Conservation (phyloP, 805 yeast species). For the Candida dajiaensis region DNA sequence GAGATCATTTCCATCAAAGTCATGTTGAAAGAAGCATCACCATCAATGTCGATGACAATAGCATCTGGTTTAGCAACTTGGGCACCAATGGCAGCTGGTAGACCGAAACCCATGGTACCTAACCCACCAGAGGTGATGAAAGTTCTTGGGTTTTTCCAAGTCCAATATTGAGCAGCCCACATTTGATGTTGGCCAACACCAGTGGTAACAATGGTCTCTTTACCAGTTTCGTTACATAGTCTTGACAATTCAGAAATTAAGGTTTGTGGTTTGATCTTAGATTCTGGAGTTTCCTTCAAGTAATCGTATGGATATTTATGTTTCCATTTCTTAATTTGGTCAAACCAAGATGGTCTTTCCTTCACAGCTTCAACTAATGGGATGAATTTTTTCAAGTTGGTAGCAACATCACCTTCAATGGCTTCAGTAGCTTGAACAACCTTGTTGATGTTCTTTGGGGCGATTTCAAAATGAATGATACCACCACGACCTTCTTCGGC, state of each 20-base stretch:
- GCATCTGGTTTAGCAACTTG: constrained; percentile 95
- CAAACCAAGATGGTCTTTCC: constrained; percentile 77
- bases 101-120: constrained; percentile 98
- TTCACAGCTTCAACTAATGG: constrained; percentile 63
- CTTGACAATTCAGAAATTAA: constrained; percentile 72
- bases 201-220: constrained; percentile 84
- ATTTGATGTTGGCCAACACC: constrained; percentile 99
- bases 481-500: constrained; percentile 90
- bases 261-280: constrained; percentile 89
- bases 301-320: constrained; percentile 79
- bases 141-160: constrained; percentile 89
- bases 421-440: constrained; percentile 96
- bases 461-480: constrained; percentile 91
- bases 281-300: constrained; percentile 72
- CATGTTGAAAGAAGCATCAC: constrained; percentile 99
- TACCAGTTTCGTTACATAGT: constrained; percentile 56
- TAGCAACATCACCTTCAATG: constrained; percentile 90
- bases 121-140: constrained; percentile 98
- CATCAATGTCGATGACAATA: constrained; percentile 92
- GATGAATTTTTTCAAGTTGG: constrained; percentile 64
- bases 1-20: constrained; percentile 88
- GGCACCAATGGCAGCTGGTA: constrained; percentile 98
- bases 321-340: constrained; percentile 74
- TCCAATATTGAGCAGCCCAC: constrained; percentile 99
- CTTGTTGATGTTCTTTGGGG: constrained; percentile 96